Conservation (phyloP, 2,329 filamentous ascomycete species). For the Aspergillus sp. region DNA sequence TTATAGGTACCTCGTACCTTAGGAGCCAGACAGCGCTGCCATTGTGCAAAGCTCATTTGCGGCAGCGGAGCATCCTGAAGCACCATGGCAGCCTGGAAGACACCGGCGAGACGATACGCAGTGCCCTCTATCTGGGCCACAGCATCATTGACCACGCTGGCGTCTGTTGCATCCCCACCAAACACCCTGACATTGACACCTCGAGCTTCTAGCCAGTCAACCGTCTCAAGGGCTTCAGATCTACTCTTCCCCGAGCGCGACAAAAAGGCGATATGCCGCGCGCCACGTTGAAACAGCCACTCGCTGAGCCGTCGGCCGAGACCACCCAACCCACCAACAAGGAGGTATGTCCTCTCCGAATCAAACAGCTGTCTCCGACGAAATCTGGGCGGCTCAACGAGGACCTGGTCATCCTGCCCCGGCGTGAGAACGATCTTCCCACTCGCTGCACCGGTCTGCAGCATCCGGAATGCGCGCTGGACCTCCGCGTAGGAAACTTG, state of each 20-base stretch:
- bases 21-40: not conserved
- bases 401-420: too few relatives aligned
- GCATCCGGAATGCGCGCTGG: too few relatives aligned
- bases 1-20: not conserved
- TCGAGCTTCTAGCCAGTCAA: not conserved
- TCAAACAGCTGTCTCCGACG: not conserved
- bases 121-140: not conserved
- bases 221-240: not conserved
- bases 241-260: not conserved
- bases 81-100: not conserved
- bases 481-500: too few relatives aligned
- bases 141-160: not conserved
- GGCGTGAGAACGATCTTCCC: too few relatives aligned
- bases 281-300: not conserved
- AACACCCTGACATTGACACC: not conserved
- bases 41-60: not conserved
- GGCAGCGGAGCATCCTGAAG: not conserved
- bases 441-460: too few relatives aligned
- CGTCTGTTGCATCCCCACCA: not conserved
- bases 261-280: not conserved
- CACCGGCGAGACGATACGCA: not conserved
- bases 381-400: too few relatives aligned
- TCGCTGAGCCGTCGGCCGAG: not conserved
- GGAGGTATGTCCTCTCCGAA: not conserved
- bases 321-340: not conserved